These are phyloP conservation scores for Colletotrichum shisoi DNA, from an alignment of 2,329 filamentous ascomycete genomes.

Conservation along the genomic window DNA sequence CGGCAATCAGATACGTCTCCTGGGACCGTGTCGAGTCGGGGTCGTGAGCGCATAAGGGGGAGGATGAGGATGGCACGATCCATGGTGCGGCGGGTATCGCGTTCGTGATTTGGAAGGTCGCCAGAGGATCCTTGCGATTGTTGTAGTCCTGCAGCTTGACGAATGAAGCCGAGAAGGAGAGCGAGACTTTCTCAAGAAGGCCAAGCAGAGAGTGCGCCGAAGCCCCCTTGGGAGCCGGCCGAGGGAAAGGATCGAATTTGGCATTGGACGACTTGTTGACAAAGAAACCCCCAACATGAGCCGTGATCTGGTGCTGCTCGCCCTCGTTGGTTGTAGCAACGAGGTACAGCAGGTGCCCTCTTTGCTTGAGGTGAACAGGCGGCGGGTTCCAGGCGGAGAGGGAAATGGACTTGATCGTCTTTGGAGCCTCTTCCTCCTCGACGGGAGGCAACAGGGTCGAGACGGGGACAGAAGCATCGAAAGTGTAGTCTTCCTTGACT, in stretches of 20 bases:
- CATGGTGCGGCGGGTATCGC: constrained; percentile 91
- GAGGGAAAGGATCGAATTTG: constrained; percentile 92
- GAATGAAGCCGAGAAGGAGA: constrained; percentile 82
- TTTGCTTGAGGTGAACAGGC: constrained; percentile 87
- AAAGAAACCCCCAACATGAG: constrained; percentile 93
- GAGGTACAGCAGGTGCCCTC: constrained; percentile 91
- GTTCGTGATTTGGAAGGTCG: constrained; percentile 95
- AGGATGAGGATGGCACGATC: constrained; percentile 77
- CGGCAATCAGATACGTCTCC: constrained; percentile 88
- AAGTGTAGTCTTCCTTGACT: constrained; percentile 74
- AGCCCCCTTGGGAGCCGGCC: constrained; percentile 77
- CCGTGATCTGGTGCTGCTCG: constrained; percentile 92
- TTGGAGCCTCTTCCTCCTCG: constrained; percentile 72
- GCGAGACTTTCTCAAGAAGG: constrained; percentile 79
- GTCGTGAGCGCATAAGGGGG: constrained; percentile 73
- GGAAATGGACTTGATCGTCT: constrained; percentile 87
- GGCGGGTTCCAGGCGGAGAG: constrained; percentile 97
- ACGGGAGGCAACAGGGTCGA: constrained; percentile 74
- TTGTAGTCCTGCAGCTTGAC: constrained; percentile 82
- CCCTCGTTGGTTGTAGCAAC: constrained; percentile 90
- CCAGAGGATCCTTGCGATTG: constrained; percentile 83
- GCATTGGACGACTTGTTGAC: constrained; percentile 95
- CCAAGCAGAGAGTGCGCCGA: constrained; percentile 86
- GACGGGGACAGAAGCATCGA: constrained; percentile 72
- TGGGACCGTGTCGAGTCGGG: constrained; percentile 88